Base-by-base conservation (phyloP, 2,329 filamentous ascomycete species). In the Pezicula neosporulosa region DNA sequence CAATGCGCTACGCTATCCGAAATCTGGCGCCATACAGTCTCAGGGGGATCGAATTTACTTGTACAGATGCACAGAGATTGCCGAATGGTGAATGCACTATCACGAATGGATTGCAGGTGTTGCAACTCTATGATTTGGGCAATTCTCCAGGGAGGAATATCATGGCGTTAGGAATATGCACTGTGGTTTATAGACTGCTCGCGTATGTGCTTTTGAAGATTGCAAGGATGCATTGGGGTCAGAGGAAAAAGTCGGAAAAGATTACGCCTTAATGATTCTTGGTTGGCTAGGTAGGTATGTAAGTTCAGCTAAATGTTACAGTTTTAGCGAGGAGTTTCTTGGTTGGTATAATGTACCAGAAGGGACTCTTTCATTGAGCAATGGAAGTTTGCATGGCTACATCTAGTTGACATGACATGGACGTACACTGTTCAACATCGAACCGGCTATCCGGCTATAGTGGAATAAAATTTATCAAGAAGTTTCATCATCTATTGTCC, bases 21-120 rank as follows among this genome's bases (percentile, higher is more conserved):
- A 86, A 86, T 33, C 69, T 92, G 37, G 83, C 83, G 1, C 80
- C 82, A 0, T 90, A 84, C 56, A 83, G 83, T 0, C 67, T 92
- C 33, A 69, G 75, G 6, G 77, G 75, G 0, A 76, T 89, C 6
- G 50, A 63, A 0, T 90, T 92, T 59, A 80, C 80, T 1, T 92
- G 88, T 64, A 77, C 75, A 2, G 75, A 78, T 2, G 69, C 66
- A 8, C 85, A 90, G 70, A 72, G 73, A 36, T 67, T 88, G 9
- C 75, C 77, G 0, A 68, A 80, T 49, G 87, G 86, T 0, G 65
- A 63, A 12, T 92, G 88, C 63, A 80, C 82, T 0, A 82, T 90
- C 39, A 72, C 77, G 44, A 86, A 77, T 0, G 88, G 88, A 0
- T 73, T 84, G 60, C 74, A 91, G 59, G 87, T 87, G 0, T 66